These are phyloP conservation scores for Moricandia arvensis DNA, from an alignment of 345 rosid genomes.

Conservation along the genomic window DNA sequence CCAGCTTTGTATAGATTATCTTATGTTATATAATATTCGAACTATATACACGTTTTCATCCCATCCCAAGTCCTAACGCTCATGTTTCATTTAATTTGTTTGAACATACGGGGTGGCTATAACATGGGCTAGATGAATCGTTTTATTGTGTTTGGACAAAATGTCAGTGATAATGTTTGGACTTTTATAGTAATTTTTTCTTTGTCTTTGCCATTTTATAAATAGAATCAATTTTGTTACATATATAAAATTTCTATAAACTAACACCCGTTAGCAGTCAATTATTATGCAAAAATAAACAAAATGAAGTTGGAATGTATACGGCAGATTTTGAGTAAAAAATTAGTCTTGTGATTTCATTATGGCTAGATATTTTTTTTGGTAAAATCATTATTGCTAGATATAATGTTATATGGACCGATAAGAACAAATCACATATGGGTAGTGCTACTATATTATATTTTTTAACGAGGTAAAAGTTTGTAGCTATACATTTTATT, in stretches of 20 bases:
- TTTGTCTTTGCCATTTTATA: constrained; percentile 26
- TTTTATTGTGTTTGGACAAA: constrained; percentile 49
- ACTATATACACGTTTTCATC: neutral
- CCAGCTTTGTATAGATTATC: neutral
- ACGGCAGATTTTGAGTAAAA: neutral
- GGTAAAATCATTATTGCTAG: constrained; percentile 6
- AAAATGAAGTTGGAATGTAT: constrained; percentile 6
- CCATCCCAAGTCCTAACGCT: neutral
- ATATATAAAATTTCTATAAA: neutral
- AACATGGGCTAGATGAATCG: constrained; percentile 34
- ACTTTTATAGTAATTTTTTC: constrained; percentile 28
- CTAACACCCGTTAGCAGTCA: constrained; percentile 25
- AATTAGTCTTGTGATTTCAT: neutral
- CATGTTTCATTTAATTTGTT: constrained; percentile 20
- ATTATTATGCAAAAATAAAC: constrained; percentile 19
- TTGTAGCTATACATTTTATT: neutral
- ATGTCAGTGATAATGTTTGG: constrained; percentile 34
- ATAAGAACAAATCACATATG: neutral
- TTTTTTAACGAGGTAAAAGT: neutral
- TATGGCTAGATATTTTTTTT: no score
- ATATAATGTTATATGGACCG: neutral
- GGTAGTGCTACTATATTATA: neutral
- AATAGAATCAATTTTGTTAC: neutral
- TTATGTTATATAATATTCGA: neutral
- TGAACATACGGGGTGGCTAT: constrained; percentile 34